A percentile compares a stretch with the other conserved stretches of the same genome.
These are phyloP conservation scores for Cercospora berteroae DNA, from an alignment of 2,329 filamentous ascomycete genomes.

Conservation along the genomic window DNA sequence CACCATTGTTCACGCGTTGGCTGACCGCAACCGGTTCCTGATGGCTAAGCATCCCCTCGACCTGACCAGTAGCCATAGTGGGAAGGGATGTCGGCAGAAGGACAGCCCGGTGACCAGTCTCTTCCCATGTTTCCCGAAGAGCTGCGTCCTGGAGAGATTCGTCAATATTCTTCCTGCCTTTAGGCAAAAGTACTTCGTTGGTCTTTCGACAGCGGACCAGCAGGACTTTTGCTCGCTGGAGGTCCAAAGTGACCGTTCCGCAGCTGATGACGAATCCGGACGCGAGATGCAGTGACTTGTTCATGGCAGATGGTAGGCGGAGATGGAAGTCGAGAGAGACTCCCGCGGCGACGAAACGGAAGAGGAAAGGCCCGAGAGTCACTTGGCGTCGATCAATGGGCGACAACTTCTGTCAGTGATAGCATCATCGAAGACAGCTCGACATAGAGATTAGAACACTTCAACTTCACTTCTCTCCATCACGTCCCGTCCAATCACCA, in stretches of 20 bases:
- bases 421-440: conserved; percentile 4
- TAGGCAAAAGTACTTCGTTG: conserved; percentile 17
- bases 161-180: conserved; percentile 20
- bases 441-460: background rate
- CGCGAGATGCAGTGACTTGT: background rate
- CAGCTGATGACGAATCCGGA: background rate
- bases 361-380: background rate
- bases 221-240: background rate
- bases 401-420: background rate
- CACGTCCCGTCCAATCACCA: conserved; percentile 5
- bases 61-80: conserved; percentile 41
- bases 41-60: background rate
- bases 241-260: background rate
- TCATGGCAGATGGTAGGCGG: background rate
- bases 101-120: conserved; percentile 16
- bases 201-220: background rate
- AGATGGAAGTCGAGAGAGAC: background rate
- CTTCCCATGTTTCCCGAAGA: conserved; percentile 19
- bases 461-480: background rate
- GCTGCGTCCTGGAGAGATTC: conserved; percentile 19
- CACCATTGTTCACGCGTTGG: background rate
- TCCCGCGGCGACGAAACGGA: background rate
- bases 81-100: conserved; percentile 29
- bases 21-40: background rate
- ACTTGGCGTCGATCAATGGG: background rate